These are phyloP conservation scores for Gossypium herbaceum DNA, from an alignment of 345 rosid species.

Conservation along the genomic window DNA sequence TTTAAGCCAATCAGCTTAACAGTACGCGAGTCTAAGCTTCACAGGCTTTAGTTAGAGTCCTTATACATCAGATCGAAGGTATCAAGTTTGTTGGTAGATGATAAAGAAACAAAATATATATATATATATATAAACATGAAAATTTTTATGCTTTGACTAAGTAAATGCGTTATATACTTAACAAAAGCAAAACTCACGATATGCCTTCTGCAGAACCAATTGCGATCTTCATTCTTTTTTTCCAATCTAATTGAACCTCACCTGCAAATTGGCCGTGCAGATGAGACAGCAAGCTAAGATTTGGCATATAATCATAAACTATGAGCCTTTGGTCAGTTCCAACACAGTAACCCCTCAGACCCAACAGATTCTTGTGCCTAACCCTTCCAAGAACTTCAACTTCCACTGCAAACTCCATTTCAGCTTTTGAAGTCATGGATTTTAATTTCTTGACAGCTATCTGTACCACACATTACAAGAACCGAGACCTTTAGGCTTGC, in stretches of 20 bases:
- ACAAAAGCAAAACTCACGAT: constrained; percentile 32
- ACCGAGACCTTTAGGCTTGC: neutral
- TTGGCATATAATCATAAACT: constrained; percentile 68
- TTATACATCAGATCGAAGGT: too few species aligned
- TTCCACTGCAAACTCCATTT: constrained; percentile 78
- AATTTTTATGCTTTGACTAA: neutral
- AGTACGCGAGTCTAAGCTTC: too few species aligned
- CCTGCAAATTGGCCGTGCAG: constrained; percentile 53
- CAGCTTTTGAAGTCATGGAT: constrained; percentile 64
- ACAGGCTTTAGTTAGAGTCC: too few species aligned
- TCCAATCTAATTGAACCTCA: constrained; percentile 59
- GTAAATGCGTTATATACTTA: neutral
- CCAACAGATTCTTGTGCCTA: constrained; percentile 59
- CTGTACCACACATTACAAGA: constrained; percentile 22
- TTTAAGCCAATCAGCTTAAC: too few species aligned
- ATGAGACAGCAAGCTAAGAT: constrained; percentile 71
- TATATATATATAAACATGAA: too few species aligned
- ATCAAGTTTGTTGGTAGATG: too few species aligned
- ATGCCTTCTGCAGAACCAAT: constrained; percentile 66
- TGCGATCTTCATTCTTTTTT: constrained; percentile 48
- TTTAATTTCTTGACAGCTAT: constrained; percentile 69
- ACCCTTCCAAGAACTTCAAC: constrained; percentile 76
- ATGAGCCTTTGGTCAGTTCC: constrained; percentile 66
- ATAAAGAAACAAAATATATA: too few species aligned
- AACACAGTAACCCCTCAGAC: constrained; percentile 56